A percentile compares a stretch with the other conserved stretches of the same genome.
Evolutionary conservation across 1,139 yeast genomes (phyloP).

Genomic region (Tardiomyces blankii): DNA sequence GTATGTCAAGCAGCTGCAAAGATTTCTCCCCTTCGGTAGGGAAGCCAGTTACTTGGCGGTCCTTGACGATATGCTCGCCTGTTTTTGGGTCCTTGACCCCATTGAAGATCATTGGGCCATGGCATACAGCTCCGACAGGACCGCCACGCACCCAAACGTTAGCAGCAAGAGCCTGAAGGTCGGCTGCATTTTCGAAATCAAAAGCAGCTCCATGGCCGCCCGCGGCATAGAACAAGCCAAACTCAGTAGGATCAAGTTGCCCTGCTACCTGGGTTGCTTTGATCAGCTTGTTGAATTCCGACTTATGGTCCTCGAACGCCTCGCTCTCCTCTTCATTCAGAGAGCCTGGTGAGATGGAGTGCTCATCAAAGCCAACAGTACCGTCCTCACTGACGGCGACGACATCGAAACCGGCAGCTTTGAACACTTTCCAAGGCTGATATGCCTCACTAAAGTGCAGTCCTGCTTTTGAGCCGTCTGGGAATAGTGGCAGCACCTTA

Average conservation of each 20-base stretch:
- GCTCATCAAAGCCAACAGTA: conserved; percentile 41
- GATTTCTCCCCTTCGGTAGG: conserved; percentile 36
- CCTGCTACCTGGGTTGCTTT: conserved; percentile 30
- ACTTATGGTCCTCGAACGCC: conserved; percentile 29
- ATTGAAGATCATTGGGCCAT: conserved; percentile 49
- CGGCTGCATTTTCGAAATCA: conserved; percentile 44
- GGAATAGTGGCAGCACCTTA: conserved; percentile 33
- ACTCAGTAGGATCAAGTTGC: conserved; percentile 38
- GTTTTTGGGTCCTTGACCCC: conserved; percentile 32
- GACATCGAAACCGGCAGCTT: conserved; percentile 38
- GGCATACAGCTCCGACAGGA: conserved; percentile 53
- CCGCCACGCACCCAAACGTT: conserved; percentile 41
- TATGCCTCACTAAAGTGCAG: conserved; percentile 44
- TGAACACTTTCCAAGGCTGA: conserved; percentile 43
- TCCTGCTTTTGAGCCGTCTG: conserved; percentile 52
- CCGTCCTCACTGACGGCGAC: conserved; percentile 51
- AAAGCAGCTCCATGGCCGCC: conserved; percentile 57
- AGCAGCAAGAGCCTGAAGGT: conserved; percentile 36
- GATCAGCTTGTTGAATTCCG: conserved; percentile 26
- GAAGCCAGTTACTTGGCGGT: conserved; percentile 50
- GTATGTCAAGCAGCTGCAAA: conserved; percentile 28
- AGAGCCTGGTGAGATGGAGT: conserved; percentile 33
- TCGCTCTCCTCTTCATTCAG: conserved; percentile 35
- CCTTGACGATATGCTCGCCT: conserved; percentile 38
- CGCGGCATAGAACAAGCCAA: conserved; percentile 44